These are phyloP conservation scores for Aspergillus brasiliensis DNA, from an alignment of 2,329 filamentous ascomycete genomes.

Conservation along the genomic window DNA sequence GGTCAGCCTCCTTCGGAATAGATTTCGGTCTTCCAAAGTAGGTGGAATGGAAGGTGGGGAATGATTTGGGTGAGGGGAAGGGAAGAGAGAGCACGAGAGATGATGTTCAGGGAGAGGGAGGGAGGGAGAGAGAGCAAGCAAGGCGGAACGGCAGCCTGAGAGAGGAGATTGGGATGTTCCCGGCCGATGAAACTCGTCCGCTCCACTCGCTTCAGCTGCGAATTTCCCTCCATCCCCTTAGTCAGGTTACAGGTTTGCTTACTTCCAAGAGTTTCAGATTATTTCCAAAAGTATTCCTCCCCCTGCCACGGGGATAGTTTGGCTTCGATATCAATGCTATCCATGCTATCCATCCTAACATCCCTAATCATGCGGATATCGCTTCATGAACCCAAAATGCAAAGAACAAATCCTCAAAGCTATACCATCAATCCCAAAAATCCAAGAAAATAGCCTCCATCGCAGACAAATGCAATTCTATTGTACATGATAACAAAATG, in stretches of 20 bases:
- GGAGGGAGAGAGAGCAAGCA: constrained; percentile 12
- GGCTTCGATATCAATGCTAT: neutral
- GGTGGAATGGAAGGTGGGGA: neutral
- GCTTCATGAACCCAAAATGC: neutral
- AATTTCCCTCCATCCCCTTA: neutral
- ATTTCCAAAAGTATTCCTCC: neutral
- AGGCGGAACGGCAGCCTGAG: neutral
- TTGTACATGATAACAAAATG: constrained; percentile 3
- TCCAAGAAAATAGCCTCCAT: neutral
- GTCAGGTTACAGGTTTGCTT: neutral
- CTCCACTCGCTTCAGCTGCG: neutral
- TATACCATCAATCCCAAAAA: neutral
- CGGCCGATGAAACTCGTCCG: constrained; percentile 2
- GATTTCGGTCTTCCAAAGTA: neutral
- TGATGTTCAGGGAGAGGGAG: neutral
- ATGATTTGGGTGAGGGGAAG: neutral
- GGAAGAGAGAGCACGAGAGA: neutral
- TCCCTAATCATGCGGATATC: neutral
- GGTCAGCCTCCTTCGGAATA: constrained; percentile 5
- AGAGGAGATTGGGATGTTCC: constrained; percentile 12
- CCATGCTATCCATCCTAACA: neutral
- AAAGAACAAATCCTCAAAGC: neutral
- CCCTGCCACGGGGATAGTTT: neutral
- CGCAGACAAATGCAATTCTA: constrained; percentile 6
- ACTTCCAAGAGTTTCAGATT: too few species aligned